Base-by-base conservation (phyloP, 257 asterid species). In the Catharanthus roseus region DNA sequence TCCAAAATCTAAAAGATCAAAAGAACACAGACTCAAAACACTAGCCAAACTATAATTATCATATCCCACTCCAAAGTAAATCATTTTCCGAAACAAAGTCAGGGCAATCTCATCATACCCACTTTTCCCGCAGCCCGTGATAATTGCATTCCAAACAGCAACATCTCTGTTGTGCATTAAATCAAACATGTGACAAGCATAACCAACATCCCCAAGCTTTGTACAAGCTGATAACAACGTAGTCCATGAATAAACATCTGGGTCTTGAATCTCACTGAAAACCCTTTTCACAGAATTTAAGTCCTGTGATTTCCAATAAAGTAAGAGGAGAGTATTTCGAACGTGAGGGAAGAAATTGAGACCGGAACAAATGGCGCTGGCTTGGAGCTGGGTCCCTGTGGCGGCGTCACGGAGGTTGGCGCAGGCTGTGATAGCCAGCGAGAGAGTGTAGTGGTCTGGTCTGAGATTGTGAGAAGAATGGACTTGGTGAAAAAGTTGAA, bases 121-220 rank as follows among this genome's bases (percentile, higher is more conserved):
- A 39, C 79, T 82, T 33, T 85, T 90, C 2, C 79, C 93, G 65
- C 88, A 87, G 41, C 98, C 98, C 0, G 98, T 88, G 60, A 93
- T 86, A 79, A 93, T 73, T 1, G 97, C 96, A 67, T 90, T 93
- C 98, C 98, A 93, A 57, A 90, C 77, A 3, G 89, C 88, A 77
- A 87, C 85, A 77, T 81, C 64, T 63, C 84, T 18, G 0, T 77
- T 77, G 2, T 88, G 93, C 88, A 83, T 84, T 88, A 77, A 56
- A 72, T 86, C 96, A 58, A 92, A 90, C 85, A 87, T 16, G 21
- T 62, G 39, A 13, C 83, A 77, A 0, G 97, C 93, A 79, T 83
- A 78, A 28, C 47, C 86, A 62, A 90, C 57, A 28, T 88, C 95
- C 0, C 98, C 98, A 0, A 87, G 84, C 75, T 90, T 93, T 0